These are phyloP conservation scores for Chrysopogon serrulatus DNA, from an alignment of 176 grass and related monocot genomes.

Conservation along the genomic window DNA sequence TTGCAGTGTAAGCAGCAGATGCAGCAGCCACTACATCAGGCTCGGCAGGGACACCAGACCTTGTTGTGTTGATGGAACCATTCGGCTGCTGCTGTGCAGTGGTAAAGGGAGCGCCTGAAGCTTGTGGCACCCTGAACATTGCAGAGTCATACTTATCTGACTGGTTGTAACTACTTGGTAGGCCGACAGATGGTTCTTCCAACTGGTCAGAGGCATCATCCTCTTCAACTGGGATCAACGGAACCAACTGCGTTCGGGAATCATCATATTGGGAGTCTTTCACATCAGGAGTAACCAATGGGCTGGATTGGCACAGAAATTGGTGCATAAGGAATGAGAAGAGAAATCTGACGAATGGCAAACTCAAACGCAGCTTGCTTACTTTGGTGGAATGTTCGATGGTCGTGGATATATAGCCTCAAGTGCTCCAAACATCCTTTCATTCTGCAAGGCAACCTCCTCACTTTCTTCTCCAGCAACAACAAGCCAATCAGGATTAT, in stretches of 20 bases:
- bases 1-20: conserved; percentile 75
- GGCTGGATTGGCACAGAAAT: conserved; percentile 43
- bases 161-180: conserved; percentile 26
- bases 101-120: conserved; percentile 12
- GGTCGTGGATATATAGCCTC: conserved; percentile 97
- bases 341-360: conserved; percentile 12
- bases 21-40: conserved; percentile 76
- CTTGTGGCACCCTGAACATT: neutral
- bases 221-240: conserved; percentile 81
- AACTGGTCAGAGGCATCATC: conserved; percentile 69
- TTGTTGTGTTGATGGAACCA: conserved; percentile 1
- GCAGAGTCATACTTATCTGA: conserved; percentile 22
- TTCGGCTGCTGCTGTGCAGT: conserved; percentile 9
- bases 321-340: neutral
- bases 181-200: conserved; percentile 27
- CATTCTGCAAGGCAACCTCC: conserved; percentile 62
- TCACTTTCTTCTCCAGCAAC: conserved; percentile 88
- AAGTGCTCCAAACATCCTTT: conserved; percentile 75
- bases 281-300: conserved; percentile 60
- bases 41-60: conserved; percentile 13
- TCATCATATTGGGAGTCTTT: conserved; percentile 56
- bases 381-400: conserved; percentile 86
- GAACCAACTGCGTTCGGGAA: conserved; percentile 55
- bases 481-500: conserved; percentile 61
- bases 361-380: conserved; percentile 33